These are phyloP conservation scores for Haplographium delicatum DNA, from an alignment of 495 filamentous ascomycete genomes.

Conservation along the genomic window DNA sequence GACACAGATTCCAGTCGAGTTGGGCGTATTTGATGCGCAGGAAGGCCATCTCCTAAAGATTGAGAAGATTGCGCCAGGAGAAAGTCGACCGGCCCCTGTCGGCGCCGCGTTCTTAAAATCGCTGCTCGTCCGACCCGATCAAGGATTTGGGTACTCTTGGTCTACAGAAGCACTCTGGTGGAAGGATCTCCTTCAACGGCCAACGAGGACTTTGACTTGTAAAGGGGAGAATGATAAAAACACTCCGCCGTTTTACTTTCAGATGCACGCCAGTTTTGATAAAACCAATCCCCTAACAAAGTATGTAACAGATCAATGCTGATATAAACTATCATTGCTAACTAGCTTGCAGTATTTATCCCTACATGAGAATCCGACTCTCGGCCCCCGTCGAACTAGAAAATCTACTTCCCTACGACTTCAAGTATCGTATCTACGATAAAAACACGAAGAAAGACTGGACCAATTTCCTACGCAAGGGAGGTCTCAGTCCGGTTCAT, in stretches of 20 bases:
- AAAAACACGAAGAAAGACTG: constrained; percentile 97
- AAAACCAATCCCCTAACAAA: constrained; percentile 72
- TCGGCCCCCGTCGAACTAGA: constrained; percentile 91
- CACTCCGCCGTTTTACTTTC: constrained; percentile 88
- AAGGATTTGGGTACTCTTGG: constrained; percentile 96
- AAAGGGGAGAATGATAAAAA: constrained; percentile 73
- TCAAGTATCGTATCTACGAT: constrained; percentile 98
- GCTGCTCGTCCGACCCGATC: constrained; percentile 85
- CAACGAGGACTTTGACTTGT: constrained; percentile 81
- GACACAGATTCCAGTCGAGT: constrained; percentile 91
- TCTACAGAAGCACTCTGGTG: constrained; percentile 83
- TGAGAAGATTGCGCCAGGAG: constrained; percentile 92
- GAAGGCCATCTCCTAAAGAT: constrained; percentile 93
- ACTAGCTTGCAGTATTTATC: constrained; percentile 60
- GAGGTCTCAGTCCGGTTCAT: constrained; percentile 93
- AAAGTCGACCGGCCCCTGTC: constrained; percentile 85
- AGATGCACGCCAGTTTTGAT: constrained; percentile 80
- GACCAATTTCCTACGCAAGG: constrained; percentile 96
- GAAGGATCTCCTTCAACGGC: constrained; percentile 80
- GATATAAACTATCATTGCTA: constrained; percentile 33
- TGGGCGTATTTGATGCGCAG: constrained; percentile 86
- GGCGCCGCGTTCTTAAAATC: constrained; percentile 89
- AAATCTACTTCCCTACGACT: constrained; percentile 92
- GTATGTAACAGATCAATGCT: constrained; percentile 41
- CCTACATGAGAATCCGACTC: constrained; percentile 88